phyloP scores from a whole-genome alignment of 2,329 filamentous ascomycete genomes.

The Aspergillus sp. region DNA sequence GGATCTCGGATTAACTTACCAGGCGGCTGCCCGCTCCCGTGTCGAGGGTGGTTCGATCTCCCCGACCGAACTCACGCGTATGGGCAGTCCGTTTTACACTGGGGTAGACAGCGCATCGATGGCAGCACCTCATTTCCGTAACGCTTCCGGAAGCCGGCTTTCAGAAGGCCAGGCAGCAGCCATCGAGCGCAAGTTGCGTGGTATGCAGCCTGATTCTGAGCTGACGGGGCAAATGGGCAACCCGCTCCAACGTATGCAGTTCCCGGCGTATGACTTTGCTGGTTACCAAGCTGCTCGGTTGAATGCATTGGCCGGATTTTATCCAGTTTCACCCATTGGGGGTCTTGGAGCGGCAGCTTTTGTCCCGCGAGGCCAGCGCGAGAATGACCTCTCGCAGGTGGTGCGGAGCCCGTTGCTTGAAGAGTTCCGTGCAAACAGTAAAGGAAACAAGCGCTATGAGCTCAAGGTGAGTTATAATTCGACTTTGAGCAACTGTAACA shows the following conservation, averaged over 20 bases:
- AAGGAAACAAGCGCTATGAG: slow-evolving; percentile 67
- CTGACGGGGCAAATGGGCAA: slow-evolving; percentile 19
- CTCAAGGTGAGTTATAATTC: slow-evolving; percentile 51
- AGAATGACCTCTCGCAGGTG: slow-evolving; percentile 52
- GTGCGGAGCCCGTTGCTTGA: slow-evolving; percentile 66
- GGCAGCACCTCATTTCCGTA: slow-evolving; percentile 31
- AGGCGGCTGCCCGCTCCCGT: slow-evolving; percentile 29
- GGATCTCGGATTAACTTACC: slow-evolving; percentile 28
- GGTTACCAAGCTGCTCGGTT: slow-evolving; percentile 23
- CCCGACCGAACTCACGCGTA: slow-evolving; percentile 41
- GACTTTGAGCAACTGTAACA: background rate
- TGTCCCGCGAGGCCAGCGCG: slow-evolving; percentile 42
- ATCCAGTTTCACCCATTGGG: slow-evolving; percentile 25
- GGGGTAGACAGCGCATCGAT: slow-evolving; percentile 37
- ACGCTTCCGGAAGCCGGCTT: slow-evolving; percentile 37
- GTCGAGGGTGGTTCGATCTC: slow-evolving; percentile 39
- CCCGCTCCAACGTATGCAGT: slow-evolving; percentile 24
- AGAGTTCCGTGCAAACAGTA: slow-evolving; percentile 67
- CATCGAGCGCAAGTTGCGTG: slow-evolving; percentile 43
- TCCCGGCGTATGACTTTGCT: slow-evolving; percentile 26
- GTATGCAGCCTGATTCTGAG: slow-evolving; percentile 39
- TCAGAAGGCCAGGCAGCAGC: slow-evolving; percentile 37
- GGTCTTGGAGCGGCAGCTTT: slow-evolving; percentile 26
- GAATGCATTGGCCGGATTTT: slow-evolving; percentile 30
- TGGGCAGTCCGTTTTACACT: slow-evolving; percentile 40